Base-by-base conservation (phyloP, 805 yeast genomes). In the Kodamaea neixiangensis region DNA sequence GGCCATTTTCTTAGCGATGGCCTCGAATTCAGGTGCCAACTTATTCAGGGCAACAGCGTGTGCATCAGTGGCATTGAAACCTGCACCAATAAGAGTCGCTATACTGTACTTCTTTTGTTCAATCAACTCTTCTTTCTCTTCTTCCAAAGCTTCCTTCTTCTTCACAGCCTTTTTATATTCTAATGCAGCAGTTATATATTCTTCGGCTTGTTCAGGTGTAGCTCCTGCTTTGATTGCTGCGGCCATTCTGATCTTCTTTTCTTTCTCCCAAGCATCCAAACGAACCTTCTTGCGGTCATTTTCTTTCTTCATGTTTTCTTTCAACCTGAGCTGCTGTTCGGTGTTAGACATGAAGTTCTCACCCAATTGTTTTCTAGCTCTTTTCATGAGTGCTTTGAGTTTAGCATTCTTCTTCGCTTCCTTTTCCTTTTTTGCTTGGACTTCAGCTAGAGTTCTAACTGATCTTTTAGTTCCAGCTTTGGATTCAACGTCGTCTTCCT, bases 341-440 rank as follows among this genome's bases (percentile, higher is more conserved):
- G 53, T 47, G 33, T 46, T 53, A 42, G 54, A 47, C 22, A 44
- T 42, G 18, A 55, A 55, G 19, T 55, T 54, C 14, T 52, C 51
- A n/a, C 57, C 55, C 52, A 68, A 56, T 44, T 63, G 64, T 45
- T 62, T 64, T 44, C 59, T 63, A 15, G 64, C 60, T 40, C 54
- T 53, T 45, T 58, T 60, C 39, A 65, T 58, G 31, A 45, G 46
- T 37, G 51, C 50, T 41, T 47, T 50, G 37, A 54, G 39, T 29
- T 49, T 46, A 39, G 33, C 48, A 33, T 55, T 53, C 54, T 49
- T 56, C 55, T 49, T 55, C 18, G 35, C 49, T 22, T 48, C 50
- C 21, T 18, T 39, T 29, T 39, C 25, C 35, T 29, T 42, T 11
- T 35, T 4, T 7, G n/a, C n/a, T n/a, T n/a, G n/a, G n/a, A n/a